Percentiles rank a stretch among this genome's conserved stretches.
phyloP scores from a whole-genome alignment of 441 rosid genomes.

The Pelargonium exstipulatum region DNA sequence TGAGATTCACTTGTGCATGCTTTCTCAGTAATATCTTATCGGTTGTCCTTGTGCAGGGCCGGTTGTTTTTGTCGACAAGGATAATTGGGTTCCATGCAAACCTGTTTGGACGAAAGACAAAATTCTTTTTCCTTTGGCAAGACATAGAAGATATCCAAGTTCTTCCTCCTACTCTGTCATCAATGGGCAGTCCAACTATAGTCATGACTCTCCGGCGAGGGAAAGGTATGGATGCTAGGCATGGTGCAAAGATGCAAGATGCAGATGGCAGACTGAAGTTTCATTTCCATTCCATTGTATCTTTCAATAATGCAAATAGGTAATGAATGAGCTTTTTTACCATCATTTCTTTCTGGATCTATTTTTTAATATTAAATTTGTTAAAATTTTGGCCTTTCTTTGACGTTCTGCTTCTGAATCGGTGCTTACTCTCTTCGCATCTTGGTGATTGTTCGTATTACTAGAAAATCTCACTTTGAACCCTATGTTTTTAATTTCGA shows the following conservation, averaged over 20 bases:
- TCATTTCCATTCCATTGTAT: slow-evolving; percentile 88
- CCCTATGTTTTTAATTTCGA: too few species aligned
- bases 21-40: slow-evolving; percentile 8
- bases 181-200: slow-evolving; percentile 90
- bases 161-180: slow-evolving; percentile 65
- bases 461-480: too few species aligned
- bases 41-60: slow-evolving; percentile 55
- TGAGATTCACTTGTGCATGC: too few species aligned
- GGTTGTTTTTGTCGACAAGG: slow-evolving; percentile 84
- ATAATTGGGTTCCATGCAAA: slow-evolving; percentile 88
- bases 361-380: background rate
- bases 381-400: background rate
- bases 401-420: background rate
- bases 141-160: slow-evolving; percentile 85
- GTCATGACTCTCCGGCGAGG: slow-evolving; percentile 70
- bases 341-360: background rate
- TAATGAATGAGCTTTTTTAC: slow-evolving; percentile 26
- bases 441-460: too few species aligned
- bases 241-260: slow-evolving; percentile 81
- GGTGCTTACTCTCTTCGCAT: too few species aligned
- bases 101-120: slow-evolving; percentile 85
- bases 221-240: slow-evolving; percentile 82
- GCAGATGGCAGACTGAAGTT: slow-evolving; percentile 88
- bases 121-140: slow-evolving; percentile 95
- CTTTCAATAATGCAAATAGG: slow-evolving; percentile 85